Evolutionary conservation across 1,284 basidiomycete genomes (phyloP), one percentile per base, ranked within the genome.

Genomic region (Anthracocystis walkeri): DNA sequence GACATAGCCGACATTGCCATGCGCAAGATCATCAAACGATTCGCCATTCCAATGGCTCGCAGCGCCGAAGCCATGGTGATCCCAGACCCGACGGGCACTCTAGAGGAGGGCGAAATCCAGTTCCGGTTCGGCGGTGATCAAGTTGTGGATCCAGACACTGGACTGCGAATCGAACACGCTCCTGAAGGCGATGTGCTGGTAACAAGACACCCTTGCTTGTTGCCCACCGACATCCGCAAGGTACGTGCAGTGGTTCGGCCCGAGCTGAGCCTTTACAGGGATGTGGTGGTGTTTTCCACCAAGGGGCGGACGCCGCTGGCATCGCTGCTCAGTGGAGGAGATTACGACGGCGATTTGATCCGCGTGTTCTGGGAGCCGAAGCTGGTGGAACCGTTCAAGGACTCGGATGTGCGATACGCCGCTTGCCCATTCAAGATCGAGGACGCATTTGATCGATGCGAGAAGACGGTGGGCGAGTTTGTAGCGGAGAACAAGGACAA

Each of bases 341-440:
- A 84, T 52, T 79, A 82, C 70, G 81, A 81, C 44, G 81, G 81
- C 31, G 82, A 83, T 58, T 60, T 65, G 40, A 68, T 82, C n/a
- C 56, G 78, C 2, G 59, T 81, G 12, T 78, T 80, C 31, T 80
- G 69, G 53, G 74, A 80, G 21, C 74, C 71, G 1, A 14, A 35
- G 18, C 44, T 84, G 51, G 75, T 81, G 20, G 23, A 51, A 0
- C 42, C 62, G 0, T 84, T 82, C 20, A 18, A 55, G 10, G 61
- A 71, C n/a, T 64, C 77, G 3, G 59, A 73, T 8, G 62, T 77
- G n/a, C 14, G 50, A 2, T 79, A 67, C 38, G 78, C 79, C 46
- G 62, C 77, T 7, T 64, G 73, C 8, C 81, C 82, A 7, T 80
- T 81, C 63, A 23, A 46, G 5, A 69, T 79, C 44, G 48, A 31